phyloP scores from a whole-genome alignment of 345 rosid species.

The Camelina hispida region DNA sequence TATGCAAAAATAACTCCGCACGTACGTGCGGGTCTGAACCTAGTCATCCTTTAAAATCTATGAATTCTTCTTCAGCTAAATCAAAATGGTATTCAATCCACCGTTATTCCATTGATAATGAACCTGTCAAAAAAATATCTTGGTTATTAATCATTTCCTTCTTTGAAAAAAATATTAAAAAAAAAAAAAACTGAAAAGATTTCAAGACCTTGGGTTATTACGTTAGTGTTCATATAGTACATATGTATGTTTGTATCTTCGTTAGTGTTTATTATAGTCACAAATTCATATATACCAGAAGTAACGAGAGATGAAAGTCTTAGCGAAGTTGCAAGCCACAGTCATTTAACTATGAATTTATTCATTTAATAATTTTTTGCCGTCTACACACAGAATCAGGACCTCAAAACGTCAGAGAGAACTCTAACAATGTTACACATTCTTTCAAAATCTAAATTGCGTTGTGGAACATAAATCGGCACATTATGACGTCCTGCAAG shows the following conservation, averaged over 20 bases:
- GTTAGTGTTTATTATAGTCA: too few relatives aligned
- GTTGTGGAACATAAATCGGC: constrained; percentile 9
- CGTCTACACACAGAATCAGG: not conserved
- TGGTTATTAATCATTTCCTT: not conserved
- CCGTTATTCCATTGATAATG: not conserved
- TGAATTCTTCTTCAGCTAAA: not conserved
- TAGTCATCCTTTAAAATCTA: too few relatives aligned
- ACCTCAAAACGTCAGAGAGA: constrained; percentile 18
- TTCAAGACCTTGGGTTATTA: not conserved
- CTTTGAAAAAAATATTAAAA: not conserved
- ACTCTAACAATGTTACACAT: constrained; percentile 26
- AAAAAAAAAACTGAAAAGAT: not conserved
- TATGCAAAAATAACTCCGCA: too few relatives aligned
- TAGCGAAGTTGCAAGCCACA: not conserved
- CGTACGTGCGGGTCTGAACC: too few relatives aligned
- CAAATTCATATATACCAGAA: too few relatives aligned
- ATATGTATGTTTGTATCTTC: too few relatives aligned
- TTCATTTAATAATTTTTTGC: not conserved
- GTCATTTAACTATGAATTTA: not conserved
- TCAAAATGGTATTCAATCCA: not conserved
- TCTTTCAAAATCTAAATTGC: constrained; percentile 9
- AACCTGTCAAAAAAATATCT: not conserved
- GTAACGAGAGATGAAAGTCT: not conserved
- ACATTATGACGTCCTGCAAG: constrained; percentile 15
- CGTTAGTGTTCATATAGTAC: too few relatives aligned